phyloP scores from a whole-genome alignment of 345 rosid genomes.

The Turnera subulata region DNA sequence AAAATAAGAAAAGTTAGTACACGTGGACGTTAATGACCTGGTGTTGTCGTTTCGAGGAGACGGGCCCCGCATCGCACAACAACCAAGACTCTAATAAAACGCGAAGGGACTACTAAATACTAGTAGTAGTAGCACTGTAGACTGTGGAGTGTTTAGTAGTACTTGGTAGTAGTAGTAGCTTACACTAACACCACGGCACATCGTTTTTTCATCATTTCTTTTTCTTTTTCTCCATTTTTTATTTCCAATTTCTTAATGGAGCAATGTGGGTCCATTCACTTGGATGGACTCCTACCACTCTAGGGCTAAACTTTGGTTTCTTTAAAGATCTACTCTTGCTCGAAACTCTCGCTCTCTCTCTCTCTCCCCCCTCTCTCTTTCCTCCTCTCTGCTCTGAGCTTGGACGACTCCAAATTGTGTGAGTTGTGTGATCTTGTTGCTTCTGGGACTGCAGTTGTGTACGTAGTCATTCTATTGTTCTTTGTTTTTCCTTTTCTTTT shows the following conservation, averaged over 20 bases:
- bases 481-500: neutral
- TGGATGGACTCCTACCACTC: slow-evolving; percentile 23
- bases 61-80: slow-evolving; percentile 1
- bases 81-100: neutral
- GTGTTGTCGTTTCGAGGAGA: slow-evolving; percentile 1
- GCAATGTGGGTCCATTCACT: slow-evolving; percentile 30
- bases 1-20: neutral
- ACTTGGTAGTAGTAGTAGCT: no score
- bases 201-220: neutral
- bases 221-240: neutral
- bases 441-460: slow-evolving; percentile 24
- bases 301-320: slow-evolving; percentile 5
- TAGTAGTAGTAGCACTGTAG: no score
- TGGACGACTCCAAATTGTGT: slow-evolving; percentile 23
- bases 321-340: slow-evolving; percentile 24
- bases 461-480: slow-evolving; percentile 17
- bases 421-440: slow-evolving; percentile 15
- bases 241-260: neutral
- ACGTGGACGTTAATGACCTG: slow-evolving; percentile 7
- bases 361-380: slow-evolving; percentile 10
- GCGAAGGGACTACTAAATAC: no score
- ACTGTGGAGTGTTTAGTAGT: no score
- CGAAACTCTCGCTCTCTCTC: no score
- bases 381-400: slow-evolving; percentile 16
- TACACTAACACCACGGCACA: neutral